Base-by-base conservation (phyloP, 768 basidiomycete genomes). In the Gymnopilus dilepis region DNA sequence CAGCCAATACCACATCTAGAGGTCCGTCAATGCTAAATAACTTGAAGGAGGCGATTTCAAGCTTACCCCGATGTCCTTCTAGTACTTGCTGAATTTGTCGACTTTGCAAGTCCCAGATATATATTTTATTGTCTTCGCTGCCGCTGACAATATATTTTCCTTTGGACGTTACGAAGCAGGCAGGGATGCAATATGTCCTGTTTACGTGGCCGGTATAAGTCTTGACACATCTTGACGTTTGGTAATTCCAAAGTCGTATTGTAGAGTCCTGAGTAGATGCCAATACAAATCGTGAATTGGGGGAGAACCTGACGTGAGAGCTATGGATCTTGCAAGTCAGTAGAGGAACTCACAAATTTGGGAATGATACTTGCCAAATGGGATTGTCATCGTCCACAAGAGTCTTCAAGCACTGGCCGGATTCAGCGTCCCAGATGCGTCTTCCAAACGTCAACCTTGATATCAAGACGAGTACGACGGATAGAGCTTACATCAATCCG, bases 361-460 rank as follows among this genome's bases (percentile, higher is more conserved):
- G 28, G 43, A 66, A 26, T 22, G 26, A 54, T 58, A 69, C 78
- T 41, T 60, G 94, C 92, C 87, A 96, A 73, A 95, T 90, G 2
- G 97, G 96, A 75, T 95, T 97, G 64, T 95, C 94, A 68, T 98
- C 97, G 67, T 98, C 95, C 9, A 95, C 96, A 47, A 99, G 76
- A 1, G 97, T 99, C 75, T 97, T 99, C 52, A 99, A 81, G 75
- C 97, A 99, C 76, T 99, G 97, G 2, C 97, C 97, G 3, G 96
- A 97, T 58, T 95, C 89, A 0, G 94, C 89, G 70, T 99, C 97
- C 97, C 97, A 99, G 61, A 99, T 87, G 59, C 97, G 96, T 71
- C 97, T 99, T 70, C 52, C 56, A 60, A 8, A 9, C 19, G 37
- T 56, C 24, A 15, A 34, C 22, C 12, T 41, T 26, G 28, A 43